Evolutionary conservation across 2,329 filamentous ascomycete genomes (phyloP), one percentile per base, ranked within the genome.

Genomic region (Chaetomiaceae sp.): DNA sequence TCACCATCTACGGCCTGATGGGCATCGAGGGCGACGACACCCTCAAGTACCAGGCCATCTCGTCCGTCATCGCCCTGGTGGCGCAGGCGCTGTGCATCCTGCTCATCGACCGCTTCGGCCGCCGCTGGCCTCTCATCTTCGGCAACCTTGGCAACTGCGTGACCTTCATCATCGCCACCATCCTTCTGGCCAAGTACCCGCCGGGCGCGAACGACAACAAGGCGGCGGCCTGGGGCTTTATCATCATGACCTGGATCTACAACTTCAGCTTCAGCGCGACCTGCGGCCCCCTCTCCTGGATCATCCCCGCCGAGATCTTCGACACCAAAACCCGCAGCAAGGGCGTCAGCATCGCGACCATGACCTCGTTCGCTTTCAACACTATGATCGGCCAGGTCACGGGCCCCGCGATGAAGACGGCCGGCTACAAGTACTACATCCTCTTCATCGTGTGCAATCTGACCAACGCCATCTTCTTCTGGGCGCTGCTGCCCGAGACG

Each of bases 21-120:
- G 85, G 86, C 23, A 89, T 90, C 58, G 65, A 68, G 0, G 76
- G 77, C 19, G 72, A 80, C 45, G 76, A 86, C 23, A 82, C 87
- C 0, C 75, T 90, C 35, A 81, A 84, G 57, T 89, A 89, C 65
- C 86, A 90, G 65, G 85, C 83, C 48, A 89, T 89, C 61, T 87
- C 84, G 54, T 84, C 78, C 2, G 74, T 88, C 53, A 80, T 89
- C 44, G 86, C 85, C 2, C 69, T 90, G 8, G 63, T 88, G 12
- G 86, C 81, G 0, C 83, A 89, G 62, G 79, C 82, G 58, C 68
- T 77, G 37, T 89, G 85, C 62, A 86, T 90, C 61, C 63, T 83
- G 41, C 70, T 82, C 50, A 83, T 90, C 57, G 87, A 91, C 64
- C 74, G 71, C 30, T 77, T 85, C 8, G 87, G 88, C 44, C 82